These are phyloP conservation scores for Yamagishiella unicocca DNA, from an alignment of 139 green algal genomes.

Conservation along the genomic window DNA sequence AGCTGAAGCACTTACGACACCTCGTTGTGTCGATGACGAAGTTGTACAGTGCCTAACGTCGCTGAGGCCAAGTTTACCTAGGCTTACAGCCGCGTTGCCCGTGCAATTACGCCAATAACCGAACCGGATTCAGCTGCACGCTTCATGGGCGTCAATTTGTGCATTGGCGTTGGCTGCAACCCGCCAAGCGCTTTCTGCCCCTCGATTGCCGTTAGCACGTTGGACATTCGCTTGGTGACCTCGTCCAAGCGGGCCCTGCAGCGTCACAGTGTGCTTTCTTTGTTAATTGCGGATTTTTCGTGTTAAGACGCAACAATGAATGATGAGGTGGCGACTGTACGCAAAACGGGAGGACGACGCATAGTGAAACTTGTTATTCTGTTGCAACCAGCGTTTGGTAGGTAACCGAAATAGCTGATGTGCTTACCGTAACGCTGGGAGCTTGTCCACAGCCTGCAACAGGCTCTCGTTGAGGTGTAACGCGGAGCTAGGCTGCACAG, in stretches of 20 bases:
- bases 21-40: no score
- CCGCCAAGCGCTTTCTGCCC: neutral
- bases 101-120: conserved; percentile 2
- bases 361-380: no score
- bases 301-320: no score
- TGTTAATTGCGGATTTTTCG: no score
- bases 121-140: neutral
- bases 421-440: conserved; percentile 4
- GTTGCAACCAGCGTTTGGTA: no score
- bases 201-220: conserved; percentile 31
- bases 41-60: no score
- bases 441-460: conserved; percentile 4
- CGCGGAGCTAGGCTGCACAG: neutral
- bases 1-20: no score
- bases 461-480: conserved; percentile 13
- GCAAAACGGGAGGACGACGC: no score
- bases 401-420: no score
- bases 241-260: conserved; percentile 41
- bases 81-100: neutral
- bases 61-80: neutral
- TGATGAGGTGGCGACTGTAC: no score
- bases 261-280: no score
- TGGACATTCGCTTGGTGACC: conserved; percentile 24
- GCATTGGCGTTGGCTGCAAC: neutral
- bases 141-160: neutral